Base-by-base conservation (phyloP, 331 rosid genomes). In the Acacia pycnantha region DNA sequence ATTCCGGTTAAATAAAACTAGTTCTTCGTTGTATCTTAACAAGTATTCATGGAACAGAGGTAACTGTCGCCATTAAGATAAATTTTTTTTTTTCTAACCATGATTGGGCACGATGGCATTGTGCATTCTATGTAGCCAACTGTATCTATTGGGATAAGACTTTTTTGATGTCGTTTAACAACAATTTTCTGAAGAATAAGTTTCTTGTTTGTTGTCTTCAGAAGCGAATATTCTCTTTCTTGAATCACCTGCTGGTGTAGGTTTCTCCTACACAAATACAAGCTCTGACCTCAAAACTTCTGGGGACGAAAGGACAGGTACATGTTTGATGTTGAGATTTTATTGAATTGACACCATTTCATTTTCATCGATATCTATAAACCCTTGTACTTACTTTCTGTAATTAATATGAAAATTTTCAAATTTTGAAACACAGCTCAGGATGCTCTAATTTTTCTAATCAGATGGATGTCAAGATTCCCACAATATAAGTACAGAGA, bases 181-280 rank as follows among this genome's bases (percentile, higher is more conserved):
- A 31, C 47, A 75, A 19, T 58, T 68, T 14, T 21, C 56, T 67
- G 19, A 66, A 11, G 22, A 11, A 6, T 64, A 16, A 53, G 8
- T 8, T 29, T 8, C 43, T 43, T 22, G 2, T 58, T 67, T 71
- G 67, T 53, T 69, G 35, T 22, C n/a, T 46, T 65, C 94, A 92
- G 97, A 92, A 76, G 97, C 94, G 76, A 94, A 90, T 86, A 54
- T 94, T 70, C 82, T 94, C 31, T 94, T 94, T 82, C 94, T 94
- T 80, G 98, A 94, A 85, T 94, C 98, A 0, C 98, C 97, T 37
- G 98, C 93, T 74, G 98, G 98, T 48, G 98, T 94, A 74, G 98
- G 98, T 65, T 94, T 94, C 87, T 94, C 98, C 21, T 94, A 94
- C 83, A 83, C 98, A 67, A 94, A 94, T 70, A 94, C 89, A 76